phyloP scores from a whole-genome alignment of 192 early-diverging fungal species.

The Gamsiella multidivaricata region DNA sequence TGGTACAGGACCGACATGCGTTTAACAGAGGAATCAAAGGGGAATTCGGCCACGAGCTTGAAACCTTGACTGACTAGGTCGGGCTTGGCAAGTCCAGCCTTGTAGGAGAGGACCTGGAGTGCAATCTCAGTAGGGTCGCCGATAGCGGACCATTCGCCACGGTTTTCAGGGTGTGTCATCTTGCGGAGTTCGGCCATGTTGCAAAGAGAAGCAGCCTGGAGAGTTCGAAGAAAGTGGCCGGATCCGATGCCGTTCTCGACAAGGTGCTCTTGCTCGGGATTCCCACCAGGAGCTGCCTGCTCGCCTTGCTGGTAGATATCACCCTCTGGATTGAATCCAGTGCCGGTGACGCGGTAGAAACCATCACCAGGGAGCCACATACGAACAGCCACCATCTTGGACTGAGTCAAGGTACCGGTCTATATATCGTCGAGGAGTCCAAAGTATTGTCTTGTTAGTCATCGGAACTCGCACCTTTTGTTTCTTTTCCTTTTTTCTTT shows the following conservation, averaged over 20 bases:
- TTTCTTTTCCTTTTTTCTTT: too few relatives aligned
- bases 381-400: slow-evolving; percentile 89
- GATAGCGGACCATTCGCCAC: slow-evolving; percentile 77
- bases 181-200: slow-evolving; percentile 83
- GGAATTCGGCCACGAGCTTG: slow-evolving; percentile 69
- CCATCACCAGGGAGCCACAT: slow-evolving; percentile 85
- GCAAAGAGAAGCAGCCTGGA: slow-evolving; percentile 79
- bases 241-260: slow-evolving; percentile 1
- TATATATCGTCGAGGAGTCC: background rate
- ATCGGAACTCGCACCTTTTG: too few relatives aligned
- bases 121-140: slow-evolving; percentile 97
- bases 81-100: slow-evolving; percentile 81
- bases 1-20: slow-evolving; percentile 89
- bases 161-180: slow-evolving; percentile 62
- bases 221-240: slow-evolving; percentile 59
- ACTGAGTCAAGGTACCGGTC: slow-evolving; percentile 93
- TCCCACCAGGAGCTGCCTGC: slow-evolving; percentile 35
- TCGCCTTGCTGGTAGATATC: slow-evolving; percentile 48
- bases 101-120: slow-evolving; percentile 86
- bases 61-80: slow-evolving; percentile 63
- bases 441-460: too few relatives aligned
- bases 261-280: slow-evolving; percentile 25
- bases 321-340: slow-evolving; percentile 70
- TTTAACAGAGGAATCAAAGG: slow-evolving; percentile 83
- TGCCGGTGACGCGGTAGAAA: slow-evolving; percentile 68